These are phyloP conservation scores for Ormosia emarginata DNA, from an alignment of 306 rosid genomes.

Conservation along the genomic window DNA sequence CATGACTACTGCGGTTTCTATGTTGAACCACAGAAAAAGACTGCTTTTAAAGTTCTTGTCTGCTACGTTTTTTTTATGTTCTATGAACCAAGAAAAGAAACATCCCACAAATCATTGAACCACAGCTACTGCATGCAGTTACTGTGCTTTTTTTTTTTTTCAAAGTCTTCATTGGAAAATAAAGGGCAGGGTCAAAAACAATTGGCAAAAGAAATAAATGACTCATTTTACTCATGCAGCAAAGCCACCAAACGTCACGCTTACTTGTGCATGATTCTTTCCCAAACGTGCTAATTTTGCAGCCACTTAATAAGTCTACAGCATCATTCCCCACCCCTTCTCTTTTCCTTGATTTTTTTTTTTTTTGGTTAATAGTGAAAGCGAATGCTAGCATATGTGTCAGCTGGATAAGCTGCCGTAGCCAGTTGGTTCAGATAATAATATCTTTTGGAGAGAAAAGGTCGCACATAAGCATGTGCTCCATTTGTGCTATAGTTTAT, in stretches of 20 bases:
- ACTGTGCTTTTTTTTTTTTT: background rate
- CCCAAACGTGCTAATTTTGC: slow-evolving; percentile 26
- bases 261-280: slow-evolving; percentile 24
- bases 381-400: background rate
- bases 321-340: background rate
- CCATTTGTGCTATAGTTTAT: slow-evolving; percentile 4
- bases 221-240: slow-evolving; percentile 19
- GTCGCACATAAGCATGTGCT: slow-evolving; percentile 29
- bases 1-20: slow-evolving; percentile 9
- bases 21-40: slow-evolving; percentile 29
- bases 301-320: slow-evolving; percentile 27
- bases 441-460: background rate
- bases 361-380: background rate
- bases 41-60: slow-evolving; percentile 20
- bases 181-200: slow-evolving; percentile 21
- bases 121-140: background rate
- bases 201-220: background rate
- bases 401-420: slow-evolving; percentile 8
- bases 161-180: slow-evolving; percentile 26
- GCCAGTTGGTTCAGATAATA: slow-evolving; percentile 6
- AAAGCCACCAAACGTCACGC: slow-evolving; percentile 7
- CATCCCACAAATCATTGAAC: slow-evolving; percentile 32
- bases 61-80: background rate
- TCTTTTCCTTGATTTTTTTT: background rate
- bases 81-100: slow-evolving; percentile 24